Conservation (phyloP, 352 stramenopile species). For the Phytophthora aleatoria region DNA sequence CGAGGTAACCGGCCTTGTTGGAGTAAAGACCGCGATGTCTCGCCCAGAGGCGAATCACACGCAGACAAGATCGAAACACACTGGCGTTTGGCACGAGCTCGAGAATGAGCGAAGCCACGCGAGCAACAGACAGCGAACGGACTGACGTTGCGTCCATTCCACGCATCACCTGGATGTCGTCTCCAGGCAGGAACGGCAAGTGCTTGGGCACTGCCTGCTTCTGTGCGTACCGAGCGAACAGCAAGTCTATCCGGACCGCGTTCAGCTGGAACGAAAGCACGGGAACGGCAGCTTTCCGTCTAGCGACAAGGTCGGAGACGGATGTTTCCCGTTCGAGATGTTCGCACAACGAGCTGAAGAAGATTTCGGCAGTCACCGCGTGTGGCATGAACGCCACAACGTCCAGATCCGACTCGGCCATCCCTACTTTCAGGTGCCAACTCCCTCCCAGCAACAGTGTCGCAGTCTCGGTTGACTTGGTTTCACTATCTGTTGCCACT, state of each 20-base stretch:
- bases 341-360: slow-evolving; percentile 69
- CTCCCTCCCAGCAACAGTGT: slow-evolving; percentile 78
- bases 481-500: slow-evolving; percentile 3
- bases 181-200: slow-evolving; percentile 56
- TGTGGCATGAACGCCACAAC: slow-evolving; percentile 75
- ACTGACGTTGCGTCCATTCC: slow-evolving; percentile 82
- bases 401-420: slow-evolving; percentile 79
- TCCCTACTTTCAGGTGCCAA: slow-evolving; percentile 83
- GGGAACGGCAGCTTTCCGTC: slow-evolving; percentile 75
- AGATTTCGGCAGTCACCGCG: slow-evolving; percentile 61
- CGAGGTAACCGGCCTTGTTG: slow-evolving; percentile 83
- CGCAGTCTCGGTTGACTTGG: slow-evolving; percentile 40
- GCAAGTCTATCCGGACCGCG: slow-evolving; percentile 68
- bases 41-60: slow-evolving; percentile 80
- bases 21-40: slow-evolving; percentile 80
- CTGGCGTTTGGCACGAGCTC: slow-evolving; percentile 81
- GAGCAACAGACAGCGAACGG: slow-evolving; percentile 75
- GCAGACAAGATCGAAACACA: slow-evolving; percentile 71
- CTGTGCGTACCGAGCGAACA: slow-evolving; percentile 79
- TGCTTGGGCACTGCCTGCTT: slow-evolving; percentile 67
- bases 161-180: slow-evolving; percentile 73
- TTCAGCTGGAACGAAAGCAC: slow-evolving; percentile 80
- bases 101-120: slow-evolving; percentile 77
- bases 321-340: slow-evolving; percentile 43
- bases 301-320: slow-evolving; percentile 69